Evolutionary conservation across 495 filamentous ascomycete species (phyloP).

Genomic region (Parathielavia appendiculata): DNA sequence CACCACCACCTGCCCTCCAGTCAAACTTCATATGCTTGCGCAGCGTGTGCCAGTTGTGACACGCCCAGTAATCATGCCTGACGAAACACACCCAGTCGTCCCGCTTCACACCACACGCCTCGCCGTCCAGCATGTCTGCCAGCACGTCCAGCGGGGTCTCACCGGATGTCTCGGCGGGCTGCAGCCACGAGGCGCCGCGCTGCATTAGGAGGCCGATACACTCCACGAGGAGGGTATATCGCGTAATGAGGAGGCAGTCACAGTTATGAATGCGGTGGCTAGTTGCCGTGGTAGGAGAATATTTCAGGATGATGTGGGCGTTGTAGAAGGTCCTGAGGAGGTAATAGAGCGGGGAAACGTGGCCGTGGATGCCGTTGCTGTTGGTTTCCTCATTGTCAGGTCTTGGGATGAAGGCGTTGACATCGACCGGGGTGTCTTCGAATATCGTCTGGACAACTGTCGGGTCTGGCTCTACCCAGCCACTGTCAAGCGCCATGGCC

Average conservation of each 20-base stretch:
- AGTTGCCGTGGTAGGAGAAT: neutral
- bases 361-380: neutral
- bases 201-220: neutral
- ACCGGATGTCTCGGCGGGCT: neutral
- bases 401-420: neutral
- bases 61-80: neutral
- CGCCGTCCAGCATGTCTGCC: neutral
- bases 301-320: neutral
- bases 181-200: neutral
- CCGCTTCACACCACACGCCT: neutral
- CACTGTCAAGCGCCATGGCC: neutral
- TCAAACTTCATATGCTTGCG: neutral
- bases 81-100: neutral
- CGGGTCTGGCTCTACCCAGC: neutral
- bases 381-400: neutral
- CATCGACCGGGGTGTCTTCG: neutral
- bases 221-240: neutral
- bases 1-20: neutral
- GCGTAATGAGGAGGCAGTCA: neutral
- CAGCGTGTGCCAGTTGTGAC: neutral
- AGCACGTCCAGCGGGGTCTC: constrained; percentile 7
- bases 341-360: neutral
- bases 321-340: constrained; percentile 1
- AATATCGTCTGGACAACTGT: neutral
- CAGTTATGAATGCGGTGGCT: too few relatives aligned